Evolutionary conservation across 1,284 basidiomycete species (phyloP), one percentile per base, ranked within the genome.

Genomic region (Tilletia caries): DNA sequence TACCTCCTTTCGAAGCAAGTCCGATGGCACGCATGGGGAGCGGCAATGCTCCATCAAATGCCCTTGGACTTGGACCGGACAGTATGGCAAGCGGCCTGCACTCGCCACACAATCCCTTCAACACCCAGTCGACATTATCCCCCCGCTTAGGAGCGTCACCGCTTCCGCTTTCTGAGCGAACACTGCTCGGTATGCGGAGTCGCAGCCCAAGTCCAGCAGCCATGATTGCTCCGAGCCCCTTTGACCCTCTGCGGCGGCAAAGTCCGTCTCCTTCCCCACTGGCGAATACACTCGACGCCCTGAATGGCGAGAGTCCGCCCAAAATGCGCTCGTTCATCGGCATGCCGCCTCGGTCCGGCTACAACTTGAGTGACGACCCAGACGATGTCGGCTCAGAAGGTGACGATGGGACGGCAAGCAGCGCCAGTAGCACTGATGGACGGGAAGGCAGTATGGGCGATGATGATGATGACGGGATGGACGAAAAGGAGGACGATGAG

Each of bases 271-370:
- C 58, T 3, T 62, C 58, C 8, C 58, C 58, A 34, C 58, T 62
- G 0, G 58, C 33, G 32, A 33, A 34, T n/a, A n/a, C 58, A 29
- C 37, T 37, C 23, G 64, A 65, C 4, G 43, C 64, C 10, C 25
- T 43, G 43, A 46, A 25, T 23, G 64, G 43, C 12, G 41, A 44
- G 23, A 44, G 43, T 65, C 82, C 82, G 32, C 82, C 82, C 33
- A 83, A 82, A 70, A 78, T 73, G 20, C 74, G 81, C 43, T 80
- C 78, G 70, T 79, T 82, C 71, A 83, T 83, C 69, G 80, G 76
- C 29, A 79, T 83, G 73, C 82, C 82, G 0, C 82, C 82, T 1
- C 73, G 82, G 2, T 82, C 80, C 1, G 82, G 82, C 37, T 83
- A 83, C 66, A 79, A 82, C 27, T 71, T 83, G 33, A 81, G 79